Evolutionary conservation across 176 grass and related monocot species (phyloP), one percentile per base, ranked within the genome.

Genomic region (Cenchrus fungigraminus): DNA sequence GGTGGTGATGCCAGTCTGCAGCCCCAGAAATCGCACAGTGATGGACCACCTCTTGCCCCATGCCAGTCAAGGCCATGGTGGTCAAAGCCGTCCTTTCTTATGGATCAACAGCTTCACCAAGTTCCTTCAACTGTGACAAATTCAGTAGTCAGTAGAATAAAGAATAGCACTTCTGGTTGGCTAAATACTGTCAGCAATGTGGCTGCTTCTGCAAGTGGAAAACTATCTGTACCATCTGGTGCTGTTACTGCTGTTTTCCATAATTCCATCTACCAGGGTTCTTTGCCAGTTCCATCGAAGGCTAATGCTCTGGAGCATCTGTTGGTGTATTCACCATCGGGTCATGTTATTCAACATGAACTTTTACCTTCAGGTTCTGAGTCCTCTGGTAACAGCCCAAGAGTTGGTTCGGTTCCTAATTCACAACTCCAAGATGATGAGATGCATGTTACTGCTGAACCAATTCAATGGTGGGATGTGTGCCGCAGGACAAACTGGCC

Each of bases 391-490:
- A 94, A 71, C 70, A 84, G 74, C 86, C 89, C 92, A 83, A 91
- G 87, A 86, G 84, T 92, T 86, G 67, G 93, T 32, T 57, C 86
- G 58, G 88, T 67, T 57, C 46, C 84, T 69, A 73, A 89, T 79
- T 88, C 86, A 61, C 97, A 96, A 83, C 71, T 82, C 82, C 93
- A 95, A 87, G 97, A 99, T 57, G 97, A 99, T 28, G 97, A 99
- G 82, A 89, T 94, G 87, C 91, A 87, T 83, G 90, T 99, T 88
- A 92, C 76, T 82, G 86, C 94, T 67, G 97, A 99, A 71, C 97
- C 97, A 73, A 84, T 96, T 91, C 97, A 99, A 86, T 99, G 97
- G 97, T 99, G 97, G 97, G 97, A 99, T 92, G 97, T 97, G 13
- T 97, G 97, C 51, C 91, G 97, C 64, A 94, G 97, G 76, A 93